Base-by-base conservation (phyloP, 768 basidiomycete genomes). In the Lactarius hatsudake region DNA sequence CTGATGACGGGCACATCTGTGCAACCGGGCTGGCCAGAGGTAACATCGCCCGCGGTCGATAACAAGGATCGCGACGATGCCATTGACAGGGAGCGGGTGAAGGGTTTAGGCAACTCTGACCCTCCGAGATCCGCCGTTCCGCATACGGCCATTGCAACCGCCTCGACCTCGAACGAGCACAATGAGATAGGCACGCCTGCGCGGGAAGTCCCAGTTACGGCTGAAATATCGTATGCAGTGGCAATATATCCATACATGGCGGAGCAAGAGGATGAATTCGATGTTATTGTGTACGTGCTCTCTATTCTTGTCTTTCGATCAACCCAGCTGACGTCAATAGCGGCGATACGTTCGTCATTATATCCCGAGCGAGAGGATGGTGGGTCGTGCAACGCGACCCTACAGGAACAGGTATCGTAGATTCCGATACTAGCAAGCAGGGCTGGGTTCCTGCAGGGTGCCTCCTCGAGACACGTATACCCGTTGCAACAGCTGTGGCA, bases 391-490 rank as follows among this genome's bases (percentile, higher is more conserved):
- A 98, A 75, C 88, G 92, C 40, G 97, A 99, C 76, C 91, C 91
- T 36, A 87, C 86, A 42, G 95, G 95, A 5, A 84, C 88, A 3
- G 93, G 94, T 12, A 76, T 87, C 26, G 87, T 93, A 34, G 90
- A 89, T 73, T 81, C 87, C 18, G 93, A 94, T 69, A 82, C 87
- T 32, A 81, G 83, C 53, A 91, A 91, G 75, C 94, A 95, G 73
- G 94, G 95, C 63, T 98, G 96, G 96, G 96, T 99, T 3, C 96
- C 96, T 48, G 96, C 96, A 5, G 96, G 96, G 40, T 99, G 96
- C 75, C 81, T 99, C 17, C 84, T 98, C 43, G 96, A 99, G 77
- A 94, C 93, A 7, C 90, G 88, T 59, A 88, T 94, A 1, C 95
- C 97, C 3, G 94, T 96, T 4, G 90, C 93, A 13, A 87, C 87